A percentile compares a stretch with the other conserved stretches of the same genome.
phyloP scores from a whole-genome alignment of 2,329 filamentous ascomycete genomes.

The Aspergillus quadricinctus region DNA sequence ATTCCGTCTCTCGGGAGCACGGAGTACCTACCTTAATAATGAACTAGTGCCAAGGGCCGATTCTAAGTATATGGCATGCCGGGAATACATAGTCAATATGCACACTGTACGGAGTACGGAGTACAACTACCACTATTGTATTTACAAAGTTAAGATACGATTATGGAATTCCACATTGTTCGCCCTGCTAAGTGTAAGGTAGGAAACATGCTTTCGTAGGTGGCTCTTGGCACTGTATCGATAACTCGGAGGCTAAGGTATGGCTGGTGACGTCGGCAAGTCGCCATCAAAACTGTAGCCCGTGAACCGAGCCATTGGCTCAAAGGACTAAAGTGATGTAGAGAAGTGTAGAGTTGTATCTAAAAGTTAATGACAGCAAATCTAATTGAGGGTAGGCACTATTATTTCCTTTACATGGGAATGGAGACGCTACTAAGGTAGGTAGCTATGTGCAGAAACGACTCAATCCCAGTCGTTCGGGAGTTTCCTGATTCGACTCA shows the following conservation, averaged over 20 bases:
- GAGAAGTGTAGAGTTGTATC: neutral
- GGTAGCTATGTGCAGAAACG: neutral
- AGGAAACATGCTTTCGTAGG: neutral
- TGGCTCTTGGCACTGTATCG: neutral
- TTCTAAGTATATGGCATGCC: neutral
- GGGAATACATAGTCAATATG: neutral
- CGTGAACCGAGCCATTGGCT: constrained; percentile 9
- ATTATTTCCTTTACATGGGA: neutral
- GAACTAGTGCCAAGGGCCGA: neutral
- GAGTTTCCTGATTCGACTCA: constrained; percentile 11
- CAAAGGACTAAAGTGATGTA: neutral
- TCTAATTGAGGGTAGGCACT: neutral
- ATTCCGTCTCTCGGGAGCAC: constrained; percentile 13
- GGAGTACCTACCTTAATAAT: neutral
- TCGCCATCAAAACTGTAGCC: constrained; percentile 22
- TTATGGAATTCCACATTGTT: constrained; percentile 7
- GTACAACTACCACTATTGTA: neutral
- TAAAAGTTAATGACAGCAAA: neutral
- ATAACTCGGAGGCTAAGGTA: constrained; percentile 4
- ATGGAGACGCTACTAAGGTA: neutral
- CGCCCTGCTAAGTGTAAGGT: constrained; percentile 1
- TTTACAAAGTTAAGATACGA: neutral
- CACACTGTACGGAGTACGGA: neutral
- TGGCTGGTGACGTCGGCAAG: constrained; percentile 30
- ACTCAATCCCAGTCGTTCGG: neutral